A percentile compares a stretch with the other conserved stretches of the same genome.
Evolutionary conservation across 129 eudicot species (phyloP).

Genomic region (Pseudognaphalium luteoalbum): DNA sequence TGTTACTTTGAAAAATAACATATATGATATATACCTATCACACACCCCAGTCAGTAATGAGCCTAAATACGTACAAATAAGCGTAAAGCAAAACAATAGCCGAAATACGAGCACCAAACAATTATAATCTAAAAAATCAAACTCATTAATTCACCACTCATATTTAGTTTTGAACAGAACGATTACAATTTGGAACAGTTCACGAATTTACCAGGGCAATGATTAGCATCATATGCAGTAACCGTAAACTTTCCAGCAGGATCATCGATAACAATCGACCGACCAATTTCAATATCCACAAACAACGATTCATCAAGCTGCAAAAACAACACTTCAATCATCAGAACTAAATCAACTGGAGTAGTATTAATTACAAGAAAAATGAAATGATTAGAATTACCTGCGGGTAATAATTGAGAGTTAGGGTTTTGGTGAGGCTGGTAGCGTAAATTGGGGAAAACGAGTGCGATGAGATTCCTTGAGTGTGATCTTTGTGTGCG

Average conservation of each 20-base stretch:
- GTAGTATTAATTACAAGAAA: neutral
- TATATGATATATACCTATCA: too few species aligned
- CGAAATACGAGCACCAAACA: too few species aligned
- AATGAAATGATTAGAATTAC: slow-evolving; percentile 25
- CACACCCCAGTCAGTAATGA: neutral
- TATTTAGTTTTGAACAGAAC: too few species aligned
- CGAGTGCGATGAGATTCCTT: slow-evolving; percentile 57
- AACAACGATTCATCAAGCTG: slow-evolving; percentile 64
- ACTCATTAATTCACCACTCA: too few species aligned
- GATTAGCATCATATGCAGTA: slow-evolving; percentile 84
- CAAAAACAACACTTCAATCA: slow-evolving; percentile 19
- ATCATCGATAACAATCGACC: slow-evolving; percentile 49
- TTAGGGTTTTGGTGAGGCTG: slow-evolving; percentile 55
- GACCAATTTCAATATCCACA: slow-evolving; percentile 73
- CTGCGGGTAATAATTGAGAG: slow-evolving; percentile 58
- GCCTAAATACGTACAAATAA: neutral
- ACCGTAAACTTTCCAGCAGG: slow-evolving; percentile 53
- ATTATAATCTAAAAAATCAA: too few species aligned
- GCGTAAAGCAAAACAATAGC: too few species aligned
- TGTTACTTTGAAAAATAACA: too few species aligned
- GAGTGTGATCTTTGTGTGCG: slow-evolving; percentile 91
- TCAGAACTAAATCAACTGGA: neutral
- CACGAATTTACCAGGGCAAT: slow-evolving; percentile 63
- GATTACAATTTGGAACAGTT: too few species aligned
- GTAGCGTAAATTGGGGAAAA: slow-evolving; percentile 71